Percentiles rank a stretch among this genome's conserved stretches.
Evolutionary conservation across 257 asterid genomes (phyloP).

Genomic region (Voacanga thouarsii): DNA sequence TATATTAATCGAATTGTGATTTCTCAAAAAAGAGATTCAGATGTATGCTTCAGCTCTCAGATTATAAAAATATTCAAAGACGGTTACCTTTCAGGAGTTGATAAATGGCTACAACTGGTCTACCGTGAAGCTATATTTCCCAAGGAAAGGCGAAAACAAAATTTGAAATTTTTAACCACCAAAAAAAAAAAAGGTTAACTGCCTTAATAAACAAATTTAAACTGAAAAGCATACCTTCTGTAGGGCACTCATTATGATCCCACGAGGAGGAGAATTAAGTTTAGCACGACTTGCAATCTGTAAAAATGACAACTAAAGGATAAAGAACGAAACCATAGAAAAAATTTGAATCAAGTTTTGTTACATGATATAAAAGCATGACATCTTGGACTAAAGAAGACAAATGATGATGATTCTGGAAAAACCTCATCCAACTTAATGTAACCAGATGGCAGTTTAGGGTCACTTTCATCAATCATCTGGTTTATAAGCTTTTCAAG

Average conservation of each 20-base stretch:
- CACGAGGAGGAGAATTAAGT: conserved; percentile 62
- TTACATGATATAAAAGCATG: background rate
- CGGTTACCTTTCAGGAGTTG: background rate
- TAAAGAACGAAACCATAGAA: background rate
- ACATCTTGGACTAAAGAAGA: background rate
- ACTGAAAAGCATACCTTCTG: conserved; percentile 44
- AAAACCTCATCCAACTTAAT: conserved; percentile 72
- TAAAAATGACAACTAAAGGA: conserved; percentile 15
- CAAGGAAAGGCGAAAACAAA: background rate
- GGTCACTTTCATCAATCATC: conserved; percentile 86
- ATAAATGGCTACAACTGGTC: background rate
- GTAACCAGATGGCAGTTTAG: conserved; percentile 76
- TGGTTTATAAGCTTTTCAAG: conserved; percentile 56
- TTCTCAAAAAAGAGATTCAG: background rate
- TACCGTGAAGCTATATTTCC: background rate
- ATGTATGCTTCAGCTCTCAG: background rate
- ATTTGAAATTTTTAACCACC: background rate
- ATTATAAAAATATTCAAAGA: background rate
- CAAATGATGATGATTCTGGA: conserved; percentile 5
- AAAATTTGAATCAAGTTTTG: background rate
- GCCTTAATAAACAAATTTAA: background rate
- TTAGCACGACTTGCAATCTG: conserved; percentile 87
- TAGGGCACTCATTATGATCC: conserved; percentile 41
- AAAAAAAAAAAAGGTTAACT: background rate
- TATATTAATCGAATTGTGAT: background rate